Evolutionary conservation across 2,329 filamentous ascomycete genomes (phyloP).

Genomic region (Pyrenophora seminiperda): DNA sequence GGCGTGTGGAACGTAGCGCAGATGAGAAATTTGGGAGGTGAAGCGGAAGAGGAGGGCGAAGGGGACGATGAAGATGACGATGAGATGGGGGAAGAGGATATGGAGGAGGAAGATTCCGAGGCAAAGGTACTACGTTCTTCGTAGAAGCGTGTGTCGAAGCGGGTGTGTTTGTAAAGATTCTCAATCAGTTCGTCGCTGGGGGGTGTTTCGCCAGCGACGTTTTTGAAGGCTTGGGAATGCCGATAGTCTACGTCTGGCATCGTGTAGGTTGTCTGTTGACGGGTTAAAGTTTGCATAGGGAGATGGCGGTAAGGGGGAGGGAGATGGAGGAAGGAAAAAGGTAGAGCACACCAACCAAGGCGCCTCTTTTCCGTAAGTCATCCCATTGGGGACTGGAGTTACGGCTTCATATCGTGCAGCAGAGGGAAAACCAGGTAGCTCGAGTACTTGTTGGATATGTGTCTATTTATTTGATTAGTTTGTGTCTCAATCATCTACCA

Average conservation of each 20-base stretch:
- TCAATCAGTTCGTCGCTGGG: constrained; percentile 28
- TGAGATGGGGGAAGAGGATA: neutral
- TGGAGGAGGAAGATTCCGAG: neutral
- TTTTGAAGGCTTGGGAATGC: constrained; percentile 26
- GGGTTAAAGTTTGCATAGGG: neutral
- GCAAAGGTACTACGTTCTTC: constrained; percentile 2
- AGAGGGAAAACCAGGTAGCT: constrained; percentile 28
- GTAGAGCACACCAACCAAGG: constrained; percentile 26
- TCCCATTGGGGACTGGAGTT: constrained; percentile 7
- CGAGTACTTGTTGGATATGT: constrained; percentile 30
- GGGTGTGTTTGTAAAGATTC: constrained; percentile 29
- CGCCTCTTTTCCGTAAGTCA: constrained; percentile 12
- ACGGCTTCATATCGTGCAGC: constrained; percentile 34
- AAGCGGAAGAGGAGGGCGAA: neutral
- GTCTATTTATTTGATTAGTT: neutral
- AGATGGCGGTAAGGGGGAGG: neutral
- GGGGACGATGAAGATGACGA: neutral
- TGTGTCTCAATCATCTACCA: no score
- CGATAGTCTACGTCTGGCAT: constrained; percentile 32
- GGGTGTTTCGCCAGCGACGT: constrained; percentile 28
- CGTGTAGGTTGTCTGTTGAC: constrained; percentile 29
- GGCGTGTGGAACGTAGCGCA: constrained; percentile 18
- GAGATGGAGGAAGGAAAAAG: neutral
- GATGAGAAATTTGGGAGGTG: constrained; percentile 20
- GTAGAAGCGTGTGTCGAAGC: constrained; percentile 39